These are phyloP conservation scores for Glomus cerebriforme DNA, from an alignment of 192 early-diverging fungal species.

Conservation along the genomic window DNA sequence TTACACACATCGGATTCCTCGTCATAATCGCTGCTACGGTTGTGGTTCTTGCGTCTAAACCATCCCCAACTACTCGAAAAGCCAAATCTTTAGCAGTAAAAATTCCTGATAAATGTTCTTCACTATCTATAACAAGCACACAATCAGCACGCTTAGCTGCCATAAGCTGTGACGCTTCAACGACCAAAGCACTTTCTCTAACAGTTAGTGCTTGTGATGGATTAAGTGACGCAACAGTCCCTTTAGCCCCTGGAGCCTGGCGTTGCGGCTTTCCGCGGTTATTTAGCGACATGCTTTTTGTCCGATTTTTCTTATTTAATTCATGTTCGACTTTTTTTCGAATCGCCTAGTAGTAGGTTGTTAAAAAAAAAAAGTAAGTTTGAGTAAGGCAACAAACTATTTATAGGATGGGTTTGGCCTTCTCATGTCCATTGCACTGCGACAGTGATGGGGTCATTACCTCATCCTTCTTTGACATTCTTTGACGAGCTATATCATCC, in stretches of 20 bases:
- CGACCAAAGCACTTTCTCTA: constrained; percentile 71
- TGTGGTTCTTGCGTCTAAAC: constrained; percentile 62
- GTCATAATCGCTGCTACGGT: constrained; percentile 91
- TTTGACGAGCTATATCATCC: constrained; percentile 46
- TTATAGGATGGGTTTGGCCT: neutral
- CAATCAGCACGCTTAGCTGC: constrained; percentile 96
- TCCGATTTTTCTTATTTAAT: constrained; percentile 52
- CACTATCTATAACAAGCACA: constrained; percentile 91
- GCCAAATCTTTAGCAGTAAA: constrained; percentile 98
- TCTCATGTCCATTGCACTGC: neutral
- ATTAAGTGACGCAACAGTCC: constrained; percentile 88
- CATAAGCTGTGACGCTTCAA: constrained; percentile 91
- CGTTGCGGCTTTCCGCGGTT: constrained; percentile 42
- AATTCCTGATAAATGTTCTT: constrained; percentile 91
- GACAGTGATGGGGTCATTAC: constrained; percentile 21
- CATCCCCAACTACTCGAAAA: constrained; percentile 84
- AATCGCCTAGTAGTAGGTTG: constrained; percentile 45
- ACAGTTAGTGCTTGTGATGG: constrained; percentile 87
- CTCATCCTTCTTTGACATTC: constrained; percentile 50
- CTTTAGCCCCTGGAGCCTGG: constrained; percentile 51
- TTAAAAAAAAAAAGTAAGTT: neutral
- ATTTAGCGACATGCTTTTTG: neutral
- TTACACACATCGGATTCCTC: constrained; percentile 86
- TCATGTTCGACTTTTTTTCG: constrained; percentile 77
- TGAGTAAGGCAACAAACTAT: neutral